Evolutionary conservation across 1,284 basidiomycete species (phyloP), one percentile per base, ranked within the genome.

Genomic region (Heliocybe sulcata): DNA sequence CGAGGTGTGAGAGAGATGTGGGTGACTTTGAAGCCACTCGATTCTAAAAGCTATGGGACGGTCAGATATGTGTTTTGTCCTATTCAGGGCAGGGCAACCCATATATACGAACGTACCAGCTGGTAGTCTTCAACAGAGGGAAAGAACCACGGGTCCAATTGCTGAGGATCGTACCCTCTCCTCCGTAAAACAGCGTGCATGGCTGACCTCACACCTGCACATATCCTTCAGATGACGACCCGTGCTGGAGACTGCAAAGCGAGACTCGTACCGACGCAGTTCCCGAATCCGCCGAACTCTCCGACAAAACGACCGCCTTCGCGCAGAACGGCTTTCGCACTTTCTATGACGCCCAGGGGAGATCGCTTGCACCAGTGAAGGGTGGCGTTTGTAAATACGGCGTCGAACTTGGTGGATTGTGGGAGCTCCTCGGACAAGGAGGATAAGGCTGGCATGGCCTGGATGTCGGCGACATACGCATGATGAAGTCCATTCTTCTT

Each of bases 301-400:
- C 77, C 83, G 0, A 82, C 82, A 47, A 92, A 79, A 14, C 84
- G 72, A 1, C 90, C 90, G 0, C 86, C 85, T 0, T 76, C 77
- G 61, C 81, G 89, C 51, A 94, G 70, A 4, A 86, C 68, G 54
- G 71, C 74, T 60, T 79, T 80, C 26, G 80, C 79, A 50, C 80
- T 77, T 12, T 77, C 67, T 1, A 91, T 66, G 1, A 92, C 90
- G 0, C 79, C 83, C 0, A 63, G 65, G 0, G 92, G 92, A 62
- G 87, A 75, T 8, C 71, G 68, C 65, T 90, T 91, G 68, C 90
- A 93, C 92, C 92, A 94, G 63, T 94, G 92, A 56, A 94, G 67
- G 1, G 81, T 76, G 0, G 92, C 90, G 56, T 87, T 91, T 47
- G 85, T 85, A 69, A 93, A 92, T 1, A 88, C 84, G 0, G 81